A percentile compares a stretch with the other conserved stretches of the same genome.
phyloP scores from a whole-genome alignment of 2,329 filamentous ascomycete species.

The Cyphellophora europaea region DNA sequence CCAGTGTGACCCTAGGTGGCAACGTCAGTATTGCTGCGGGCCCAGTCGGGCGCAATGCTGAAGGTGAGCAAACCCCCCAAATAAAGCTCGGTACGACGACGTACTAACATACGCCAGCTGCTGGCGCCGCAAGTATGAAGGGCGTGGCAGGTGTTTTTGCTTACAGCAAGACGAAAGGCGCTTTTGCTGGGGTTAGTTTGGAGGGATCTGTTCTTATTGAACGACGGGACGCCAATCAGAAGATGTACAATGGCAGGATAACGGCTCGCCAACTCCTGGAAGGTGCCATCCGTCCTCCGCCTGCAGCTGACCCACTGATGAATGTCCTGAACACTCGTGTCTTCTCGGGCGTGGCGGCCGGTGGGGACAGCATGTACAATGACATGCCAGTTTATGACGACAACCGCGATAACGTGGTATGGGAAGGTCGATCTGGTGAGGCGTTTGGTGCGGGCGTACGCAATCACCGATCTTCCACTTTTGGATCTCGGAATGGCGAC shows the following conservation, averaged over 20 bases:
- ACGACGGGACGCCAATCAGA: slow-evolving; percentile 91
- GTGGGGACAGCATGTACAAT: slow-evolving; percentile 73
- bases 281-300: slow-evolving; percentile 67
- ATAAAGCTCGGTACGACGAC: background rate
- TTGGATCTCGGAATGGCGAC: slow-evolving; percentile 32
- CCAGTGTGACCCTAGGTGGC: slow-evolving; percentile 83
- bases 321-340: slow-evolving; percentile 72
- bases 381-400: slow-evolving; percentile 85
- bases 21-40: slow-evolving; percentile 95
- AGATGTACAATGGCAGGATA: slow-evolving; percentile 77
- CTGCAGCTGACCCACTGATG: slow-evolving; percentile 76
- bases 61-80: slow-evolving; percentile 31
- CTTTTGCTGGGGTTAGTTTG: slow-evolving; percentile 90
- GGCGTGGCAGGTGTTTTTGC: slow-evolving; percentile 88
- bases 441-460: slow-evolving; percentile 60
- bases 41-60: slow-evolving; percentile 86
- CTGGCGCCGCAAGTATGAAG: slow-evolving; percentile 82
- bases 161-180: slow-evolving; percentile 94
- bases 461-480: slow-evolving; percentile 48
- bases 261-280: slow-evolving; percentile 74
- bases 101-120: slow-evolving; percentile 49
- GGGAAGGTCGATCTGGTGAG: slow-evolving; percentile 65
- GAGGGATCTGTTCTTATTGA: slow-evolving; percentile 92
- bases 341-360: slow-evolving; percentile 57
- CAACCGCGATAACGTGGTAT: slow-evolving; percentile 69